Base-by-base conservation (phyloP, 306 rosid species). In the Astragalus glycyphyllos region DNA sequence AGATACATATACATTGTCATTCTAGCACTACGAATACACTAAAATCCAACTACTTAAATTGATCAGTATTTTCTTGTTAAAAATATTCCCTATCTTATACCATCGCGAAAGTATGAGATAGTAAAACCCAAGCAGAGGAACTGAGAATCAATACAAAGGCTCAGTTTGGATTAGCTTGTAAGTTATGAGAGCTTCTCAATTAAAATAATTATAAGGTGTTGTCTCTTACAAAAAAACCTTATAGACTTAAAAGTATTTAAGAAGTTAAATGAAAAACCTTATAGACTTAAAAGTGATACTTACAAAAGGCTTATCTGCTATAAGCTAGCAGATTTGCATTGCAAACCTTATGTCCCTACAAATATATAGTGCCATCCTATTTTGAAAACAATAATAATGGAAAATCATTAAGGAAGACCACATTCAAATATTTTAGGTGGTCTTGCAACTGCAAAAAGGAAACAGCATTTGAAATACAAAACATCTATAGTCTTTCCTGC, bases 61-160 rank as follows among this genome's bases (percentile, higher is more conserved):
- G 57, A 68, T 45, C 49, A 45, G 32, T 14, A 37, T 45, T 38
- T 78, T 78, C 78, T 38, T 13, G 51, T 9, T 4, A n/a, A 31
- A 29, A 31, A 65, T 55, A 44, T 8, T 45, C 29, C 20, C 57
- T 8, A 46, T 32, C 12, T 12, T 38, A 20, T 11, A 34, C 41
- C 44, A 59, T 16, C 34, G 42, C 12, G 50, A 1, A 32, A 58
- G 29, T 47, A 68, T 48, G 1, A 46, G 15, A 58, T 49, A 58
- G 50, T 57, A 57, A 9, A 20, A 58, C 20, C 67, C 53, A 57
- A 57, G 0, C 1, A 3, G 10, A 58, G 12, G 4, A 67, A 35
- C 53, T 10, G 13, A 34, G 63, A 48, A 67, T 8, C 44, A 40
- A 40, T 40, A 40, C 44, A 40, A 40, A 7, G 44, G 44, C 44